These are phyloP conservation scores for Singerocomus rubriflavus DNA, from an alignment of 1,284 basidiomycete genomes.

Conservation along the genomic window DNA sequence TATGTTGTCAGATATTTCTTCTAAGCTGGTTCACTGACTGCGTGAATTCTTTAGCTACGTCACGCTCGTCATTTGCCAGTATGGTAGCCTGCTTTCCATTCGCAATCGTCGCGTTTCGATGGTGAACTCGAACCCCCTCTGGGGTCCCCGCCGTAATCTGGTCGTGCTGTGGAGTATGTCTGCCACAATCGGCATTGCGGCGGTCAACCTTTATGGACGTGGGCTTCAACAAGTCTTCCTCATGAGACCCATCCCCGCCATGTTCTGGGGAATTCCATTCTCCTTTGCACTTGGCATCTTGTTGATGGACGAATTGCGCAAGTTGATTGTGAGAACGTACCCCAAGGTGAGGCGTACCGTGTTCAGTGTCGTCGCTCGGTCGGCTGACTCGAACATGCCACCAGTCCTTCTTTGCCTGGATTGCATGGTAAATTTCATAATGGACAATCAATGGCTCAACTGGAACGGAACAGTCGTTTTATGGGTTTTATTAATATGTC, in stretches of 20 bases:
- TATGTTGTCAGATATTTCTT: constrained; percentile 28
- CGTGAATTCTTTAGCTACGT: constrained; percentile 34
- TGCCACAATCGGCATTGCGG: constrained; percentile 33
- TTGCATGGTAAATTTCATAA: constrained; percentile 23
- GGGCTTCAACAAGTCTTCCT: constrained; percentile 11
- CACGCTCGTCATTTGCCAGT: constrained; percentile 37
- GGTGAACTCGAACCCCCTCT: constrained; percentile 34
- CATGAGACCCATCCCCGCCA: constrained; percentile 39
- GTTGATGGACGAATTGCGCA: constrained; percentile 39
- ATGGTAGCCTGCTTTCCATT: constrained; percentile 32
- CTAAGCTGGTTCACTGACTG: constrained; percentile 13
- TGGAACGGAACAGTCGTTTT: no score
- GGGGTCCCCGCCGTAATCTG: constrained; percentile 37
- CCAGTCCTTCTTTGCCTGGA: constrained; percentile 31
- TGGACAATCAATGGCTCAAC: no score
- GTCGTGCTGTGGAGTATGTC: constrained; percentile 37
- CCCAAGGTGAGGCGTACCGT: constrained; percentile 35
- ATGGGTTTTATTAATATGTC: not conserved
- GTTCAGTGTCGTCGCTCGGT: not conserved
- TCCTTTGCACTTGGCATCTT: constrained; percentile 39
- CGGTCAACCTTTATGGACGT: constrained; percentile 34
- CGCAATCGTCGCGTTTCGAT: constrained; percentile 35
- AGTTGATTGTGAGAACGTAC: constrained; percentile 40
- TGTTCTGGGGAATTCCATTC: constrained; percentile 43
- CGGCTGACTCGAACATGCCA: not conserved